Evolutionary conservation across 129 eudicot genomes (phyloP), one percentile per base, ranked within the genome.

Genomic region (sunflower (Helianthus annuus)): DNA sequence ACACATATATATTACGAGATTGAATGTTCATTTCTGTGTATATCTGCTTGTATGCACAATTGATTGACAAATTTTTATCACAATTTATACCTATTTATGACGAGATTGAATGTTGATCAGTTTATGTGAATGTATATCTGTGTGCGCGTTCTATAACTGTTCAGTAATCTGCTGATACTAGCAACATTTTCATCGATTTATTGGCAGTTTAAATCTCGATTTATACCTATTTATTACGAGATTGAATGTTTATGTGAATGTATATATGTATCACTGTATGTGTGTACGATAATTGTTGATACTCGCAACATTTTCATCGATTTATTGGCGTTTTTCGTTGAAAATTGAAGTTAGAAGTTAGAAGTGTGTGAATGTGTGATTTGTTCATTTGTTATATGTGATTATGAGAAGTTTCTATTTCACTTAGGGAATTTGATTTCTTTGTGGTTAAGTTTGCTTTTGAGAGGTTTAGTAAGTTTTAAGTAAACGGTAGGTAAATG

Each of bases 401-500:
- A 51, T 68, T 60, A 11, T 60, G 48, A 72, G 48, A 60, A 72
- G 46, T 66, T 73, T 73, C 4, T 73, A 34, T 63, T 62, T 39
- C 74, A 70, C 74, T 57, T 39, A 17, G 10, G 36, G 65, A 46
- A 70, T 54, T 17, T 72, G 69, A 40, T 66, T 69, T 77, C 76
- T 49, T 69, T 69, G 56, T 66, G 73, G 57, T 77, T 48, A 77
- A 61, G 71, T 77, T 69, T 69, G 51, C 63, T 69, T 69, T 76
- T 62, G 24, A 77, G 64, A 60, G 64, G 62, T 77, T 76, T 49
- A 75, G 79, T 75, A 75, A 75, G 45, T 16, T 69, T 38, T 69
- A 75, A 75, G 79, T 77, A 59, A 77, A 14, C 17, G 70, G 69
- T 77, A 60, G 70, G 76, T 69, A 61, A 76, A 49, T 69, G 64